Conservation (phyloP, 2,329 filamentous ascomycete species). For the Aureobasidium sp. region DNA sequence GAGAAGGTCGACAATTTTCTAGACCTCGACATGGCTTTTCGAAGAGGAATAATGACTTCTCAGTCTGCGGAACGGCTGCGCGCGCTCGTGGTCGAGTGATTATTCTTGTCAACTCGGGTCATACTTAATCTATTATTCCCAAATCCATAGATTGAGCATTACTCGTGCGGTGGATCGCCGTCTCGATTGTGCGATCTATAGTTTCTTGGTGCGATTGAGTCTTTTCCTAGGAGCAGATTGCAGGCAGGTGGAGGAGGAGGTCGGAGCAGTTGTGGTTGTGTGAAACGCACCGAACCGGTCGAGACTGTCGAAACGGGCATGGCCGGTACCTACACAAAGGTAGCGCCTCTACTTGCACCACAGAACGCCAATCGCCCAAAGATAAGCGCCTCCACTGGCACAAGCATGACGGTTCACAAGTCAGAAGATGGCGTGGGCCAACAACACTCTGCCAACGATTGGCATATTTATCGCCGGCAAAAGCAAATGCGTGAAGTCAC, state of each 20-base stretch:
- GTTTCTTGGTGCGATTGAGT: not conserved
- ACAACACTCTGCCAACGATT: not conserved
- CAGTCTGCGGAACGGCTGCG: not conserved
- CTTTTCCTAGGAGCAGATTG: not conserved
- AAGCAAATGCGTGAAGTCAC: constrained; percentile 3
- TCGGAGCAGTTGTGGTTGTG: constrained; percentile 11
- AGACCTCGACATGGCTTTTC: constrained; percentile 7
- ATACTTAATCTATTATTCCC: constrained; percentile 3
- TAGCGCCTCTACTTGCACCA: constrained; percentile 7
- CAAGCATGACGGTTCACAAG: constrained; percentile 5
- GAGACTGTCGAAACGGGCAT: constrained; percentile 8
- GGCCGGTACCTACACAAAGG: constrained; percentile 4
- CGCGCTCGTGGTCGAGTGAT: not conserved
- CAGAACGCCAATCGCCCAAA: constrained; percentile 6
- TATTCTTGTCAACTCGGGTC: not conserved
- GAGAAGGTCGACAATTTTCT: constrained; percentile 4
- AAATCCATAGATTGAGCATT: not conserved
- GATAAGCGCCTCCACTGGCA: constrained; percentile 8
- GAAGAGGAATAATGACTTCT: not conserved
- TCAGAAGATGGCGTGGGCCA: constrained; percentile 8
- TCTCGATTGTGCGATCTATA: not conserved
- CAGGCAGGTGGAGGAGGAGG: constrained; percentile 1
- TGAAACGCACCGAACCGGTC: constrained; percentile 10
- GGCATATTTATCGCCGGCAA: not conserved
- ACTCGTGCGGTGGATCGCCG: constrained; percentile 5